These are phyloP conservation scores for Schizothecium vesticola DNA, from an alignment of 495 filamentous ascomycete genomes.

Conservation along the genomic window DNA sequence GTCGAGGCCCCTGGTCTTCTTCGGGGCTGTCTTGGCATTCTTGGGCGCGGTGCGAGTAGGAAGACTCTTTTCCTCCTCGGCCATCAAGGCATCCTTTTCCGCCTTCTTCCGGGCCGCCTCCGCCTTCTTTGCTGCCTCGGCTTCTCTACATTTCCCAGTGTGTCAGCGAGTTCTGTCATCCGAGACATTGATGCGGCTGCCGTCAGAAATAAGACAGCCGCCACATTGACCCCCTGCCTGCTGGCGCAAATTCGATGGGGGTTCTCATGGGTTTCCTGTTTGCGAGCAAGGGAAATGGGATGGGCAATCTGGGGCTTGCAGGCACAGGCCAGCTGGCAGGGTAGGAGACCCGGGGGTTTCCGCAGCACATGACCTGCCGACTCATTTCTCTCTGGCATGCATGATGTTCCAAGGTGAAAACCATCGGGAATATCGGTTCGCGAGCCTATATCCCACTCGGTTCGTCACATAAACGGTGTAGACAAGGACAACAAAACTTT, in stretches of 20 bases:
- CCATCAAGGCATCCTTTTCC: slow-evolving; percentile 75
- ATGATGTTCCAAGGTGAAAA: background rate
- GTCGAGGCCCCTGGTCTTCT: slow-evolving; percentile 67
- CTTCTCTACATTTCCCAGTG: slow-evolving; percentile 52
- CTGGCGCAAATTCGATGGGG: background rate
- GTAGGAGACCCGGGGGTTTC: background rate
- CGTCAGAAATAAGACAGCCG: background rate
- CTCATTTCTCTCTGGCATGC: background rate
- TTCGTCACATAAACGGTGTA: background rate
- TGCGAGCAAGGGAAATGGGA: background rate
- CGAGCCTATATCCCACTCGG: background rate
- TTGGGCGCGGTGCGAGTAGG: slow-evolving; percentile 56
- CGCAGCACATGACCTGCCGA: background rate
- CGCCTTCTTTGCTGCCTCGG: slow-evolving; percentile 77
- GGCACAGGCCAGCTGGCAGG: background rate
- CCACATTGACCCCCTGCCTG: background rate
- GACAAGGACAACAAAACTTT: background rate
- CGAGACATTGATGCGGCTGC: background rate
- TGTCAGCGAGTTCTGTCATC: slow-evolving; percentile 12
- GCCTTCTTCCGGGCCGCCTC: slow-evolving; percentile 84
- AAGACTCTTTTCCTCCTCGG: slow-evolving; percentile 73
- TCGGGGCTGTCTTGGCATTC: slow-evolving; percentile 52
- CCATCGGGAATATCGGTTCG: background rate
- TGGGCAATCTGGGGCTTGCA: background rate
- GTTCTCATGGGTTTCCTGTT: background rate